Evolutionary conservation across 1,284 basidiomycete species (phyloP).

Genomic region (Apiotrichum siamense): DNA sequence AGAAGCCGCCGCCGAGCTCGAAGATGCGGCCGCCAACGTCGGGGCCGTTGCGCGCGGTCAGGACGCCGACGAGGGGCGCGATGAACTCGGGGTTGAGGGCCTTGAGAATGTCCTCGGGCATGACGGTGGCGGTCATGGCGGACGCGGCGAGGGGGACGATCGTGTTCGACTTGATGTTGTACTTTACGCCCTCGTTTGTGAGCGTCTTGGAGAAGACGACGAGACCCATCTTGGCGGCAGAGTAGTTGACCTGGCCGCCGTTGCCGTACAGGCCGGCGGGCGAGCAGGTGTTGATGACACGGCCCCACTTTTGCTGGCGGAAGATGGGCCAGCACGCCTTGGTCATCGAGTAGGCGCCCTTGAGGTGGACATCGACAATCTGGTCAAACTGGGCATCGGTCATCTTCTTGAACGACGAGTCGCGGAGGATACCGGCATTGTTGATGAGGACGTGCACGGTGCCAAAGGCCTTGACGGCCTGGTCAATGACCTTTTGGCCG

Average conservation of each 20-base stretch:
- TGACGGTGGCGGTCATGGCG: constrained; percentile 87
- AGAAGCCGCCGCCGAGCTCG: constrained; percentile 89
- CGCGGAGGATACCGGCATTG: constrained; percentile 88
- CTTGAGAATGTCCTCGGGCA: constrained; percentile 95
- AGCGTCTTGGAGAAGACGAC: constrained; percentile 88
- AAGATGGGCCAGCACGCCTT: constrained; percentile 97
- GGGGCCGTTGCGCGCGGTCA: constrained; percentile 53
- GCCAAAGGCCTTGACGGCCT: constrained; percentile 84
- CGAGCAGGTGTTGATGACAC: constrained; percentile 87
- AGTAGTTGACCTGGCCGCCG: constrained; percentile 88
- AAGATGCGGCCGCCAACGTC: constrained; percentile 83
- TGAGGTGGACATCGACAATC: constrained; percentile 83
- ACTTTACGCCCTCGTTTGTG: constrained; percentile 83
- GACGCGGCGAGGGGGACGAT: constrained; percentile 93
- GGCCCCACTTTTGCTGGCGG: constrained; percentile 88
- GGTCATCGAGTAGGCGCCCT: constrained; percentile 90
- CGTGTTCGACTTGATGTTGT: constrained; percentile 79
- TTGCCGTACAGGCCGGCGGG: constrained; percentile 61
- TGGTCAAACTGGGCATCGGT: constrained; percentile 79
- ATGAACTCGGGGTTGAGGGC: constrained; percentile 91
- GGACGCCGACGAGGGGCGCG: constrained; percentile 77
- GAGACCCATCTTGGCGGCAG: constrained; percentile 64
- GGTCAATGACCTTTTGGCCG: constrained; percentile 72
- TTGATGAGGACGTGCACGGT: constrained; percentile 80
- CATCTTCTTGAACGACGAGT: constrained; percentile 80